phyloP scores from a whole-genome alignment of 2,329 filamentous ascomycete species.

The Pseudogymnoascus sp. region DNA sequence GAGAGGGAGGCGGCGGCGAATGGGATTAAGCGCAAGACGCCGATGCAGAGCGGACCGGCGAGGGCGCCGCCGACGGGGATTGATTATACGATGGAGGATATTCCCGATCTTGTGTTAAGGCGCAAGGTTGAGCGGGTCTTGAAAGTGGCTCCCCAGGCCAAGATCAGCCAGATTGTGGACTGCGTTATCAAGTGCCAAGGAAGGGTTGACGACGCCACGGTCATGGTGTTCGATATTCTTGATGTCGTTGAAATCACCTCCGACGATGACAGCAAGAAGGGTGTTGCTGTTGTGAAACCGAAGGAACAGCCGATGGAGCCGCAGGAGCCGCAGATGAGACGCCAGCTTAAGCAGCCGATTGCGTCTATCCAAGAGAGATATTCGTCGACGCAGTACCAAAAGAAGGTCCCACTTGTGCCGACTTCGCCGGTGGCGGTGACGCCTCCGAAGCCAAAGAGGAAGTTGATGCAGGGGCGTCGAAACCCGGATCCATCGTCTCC shows the following conservation, averaged over 20 bases:
- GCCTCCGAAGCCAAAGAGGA: conserved; percentile 26
- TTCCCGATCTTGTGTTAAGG: conserved; percentile 40
- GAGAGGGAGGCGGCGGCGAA: background rate
- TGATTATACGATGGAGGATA: conserved; percentile 40
- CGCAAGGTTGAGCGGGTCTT: conserved; percentile 45
- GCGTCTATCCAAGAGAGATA: conserved; percentile 53
- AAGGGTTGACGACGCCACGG: conserved; percentile 47
- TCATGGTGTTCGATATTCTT: conserved; percentile 37
- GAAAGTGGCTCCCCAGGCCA: conserved; percentile 37
- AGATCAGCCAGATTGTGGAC: conserved; percentile 38
- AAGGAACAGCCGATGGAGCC: conserved; percentile 19
- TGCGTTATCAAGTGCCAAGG: conserved; percentile 42
- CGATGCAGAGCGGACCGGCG: conserved; percentile 32
- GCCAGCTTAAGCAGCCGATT: conserved; percentile 44
- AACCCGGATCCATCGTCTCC: conserved; percentile 20
- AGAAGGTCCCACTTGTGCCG: conserved; percentile 13
- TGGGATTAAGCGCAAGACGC: background rate
- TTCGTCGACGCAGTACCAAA: conserved; percentile 36
- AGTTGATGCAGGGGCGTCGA: conserved; percentile 26
- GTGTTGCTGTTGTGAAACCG: conserved; percentile 2
- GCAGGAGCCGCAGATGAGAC: conserved; percentile 42
- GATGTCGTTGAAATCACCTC: conserved; percentile 5
- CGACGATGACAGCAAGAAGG: background rate
- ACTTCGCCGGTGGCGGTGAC: conserved; percentile 10
- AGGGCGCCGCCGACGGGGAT: conserved; percentile 36